These are phyloP conservation scores for Saccharomyces pastorianus DNA, from an alignment of 1,139 yeast species.

Conservation along the genomic window DNA sequence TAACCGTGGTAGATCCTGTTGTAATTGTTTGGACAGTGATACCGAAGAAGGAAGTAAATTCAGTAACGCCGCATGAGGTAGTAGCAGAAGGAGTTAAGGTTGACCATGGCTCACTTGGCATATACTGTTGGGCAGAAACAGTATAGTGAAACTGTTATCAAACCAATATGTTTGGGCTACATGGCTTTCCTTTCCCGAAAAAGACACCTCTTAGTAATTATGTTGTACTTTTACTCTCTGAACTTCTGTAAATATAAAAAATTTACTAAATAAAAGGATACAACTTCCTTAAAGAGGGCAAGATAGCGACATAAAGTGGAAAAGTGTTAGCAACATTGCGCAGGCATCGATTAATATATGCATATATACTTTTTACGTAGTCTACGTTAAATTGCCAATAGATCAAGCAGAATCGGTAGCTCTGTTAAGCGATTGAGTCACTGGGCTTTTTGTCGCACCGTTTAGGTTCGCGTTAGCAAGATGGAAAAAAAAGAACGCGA, in stretches of 20 bases:
- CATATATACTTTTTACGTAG: neutral
- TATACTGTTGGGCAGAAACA: neutral
- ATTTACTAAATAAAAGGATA: no score
- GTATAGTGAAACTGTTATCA: neutral
- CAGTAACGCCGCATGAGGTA: neutral
- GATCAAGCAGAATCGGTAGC: neutral
- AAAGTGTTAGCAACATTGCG: neutral
- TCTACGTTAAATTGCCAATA: neutral
- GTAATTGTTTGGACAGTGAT: neutral
- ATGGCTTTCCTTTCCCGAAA: neutral
- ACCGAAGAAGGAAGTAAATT: neutral
- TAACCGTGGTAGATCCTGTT: neutral
- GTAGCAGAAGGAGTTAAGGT: slow-evolving; percentile 1
- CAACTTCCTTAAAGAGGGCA: neutral
- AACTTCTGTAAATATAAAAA: neutral
- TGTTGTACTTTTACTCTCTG: neutral
- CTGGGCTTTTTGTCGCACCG: neutral
- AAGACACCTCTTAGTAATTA: neutral
- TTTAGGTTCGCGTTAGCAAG: neutral
- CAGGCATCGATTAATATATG: neutral
- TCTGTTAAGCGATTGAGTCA: neutral
- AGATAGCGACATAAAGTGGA: neutral
- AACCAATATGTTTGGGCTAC: neutral
- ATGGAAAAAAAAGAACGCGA: neutral
- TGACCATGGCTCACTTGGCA: neutral